Base-by-base conservation (phyloP, 2,329 filamentous ascomycete species). In the Pseudocercospora eumusae region DNA sequence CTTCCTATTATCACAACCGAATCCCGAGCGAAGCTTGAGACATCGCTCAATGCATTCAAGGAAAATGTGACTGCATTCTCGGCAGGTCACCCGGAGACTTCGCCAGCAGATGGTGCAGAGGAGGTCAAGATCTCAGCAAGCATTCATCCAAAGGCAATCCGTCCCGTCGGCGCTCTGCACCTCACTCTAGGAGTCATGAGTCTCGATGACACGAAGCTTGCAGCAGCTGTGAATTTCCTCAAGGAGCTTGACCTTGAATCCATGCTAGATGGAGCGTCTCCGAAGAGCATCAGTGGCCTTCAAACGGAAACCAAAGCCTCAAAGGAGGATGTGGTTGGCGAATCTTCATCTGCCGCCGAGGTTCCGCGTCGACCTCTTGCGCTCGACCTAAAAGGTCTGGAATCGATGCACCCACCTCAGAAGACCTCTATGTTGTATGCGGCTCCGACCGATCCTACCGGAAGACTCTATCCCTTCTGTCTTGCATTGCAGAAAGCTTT, bases 131-230 rank as follows among this genome's bases (percentile, higher is more conserved):
- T 40, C 4, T 13, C 36, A 18, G 27, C 50, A 6, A 18, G 13
- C 15, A 62, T 74, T 18, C 68, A 70, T 56, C 67, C 70, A 10
- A 83, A 83, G 59, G 91, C 92, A 1, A 79, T 96, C 56, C 82
- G 92, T 27, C 92, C 92, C 0, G 77, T 91, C 0, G 90, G 91
- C 0, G 92, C 92, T 0, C 76, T 97, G 53, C 93, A 98, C 76
- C 79, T 96, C 2, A 97, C 93, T 0, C 81, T 97, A 0, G 93
- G 92, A 0, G 90, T 96, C 1, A 93, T 97, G 89, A 88, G 84
- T 66, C 82, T 96, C 9, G 76, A 80, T 2, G 80, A 78, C 2
- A 75, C 80, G 2, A 80, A 83, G 50, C 75, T 88, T 2, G 69
- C 80, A 0, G 74, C 76, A 28, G 86, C 84, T 0, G 67, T 80